Conservation (phyloP, 2,329 filamentous ascomycete species). For the Emmonsiellopsis sp. region DNA sequence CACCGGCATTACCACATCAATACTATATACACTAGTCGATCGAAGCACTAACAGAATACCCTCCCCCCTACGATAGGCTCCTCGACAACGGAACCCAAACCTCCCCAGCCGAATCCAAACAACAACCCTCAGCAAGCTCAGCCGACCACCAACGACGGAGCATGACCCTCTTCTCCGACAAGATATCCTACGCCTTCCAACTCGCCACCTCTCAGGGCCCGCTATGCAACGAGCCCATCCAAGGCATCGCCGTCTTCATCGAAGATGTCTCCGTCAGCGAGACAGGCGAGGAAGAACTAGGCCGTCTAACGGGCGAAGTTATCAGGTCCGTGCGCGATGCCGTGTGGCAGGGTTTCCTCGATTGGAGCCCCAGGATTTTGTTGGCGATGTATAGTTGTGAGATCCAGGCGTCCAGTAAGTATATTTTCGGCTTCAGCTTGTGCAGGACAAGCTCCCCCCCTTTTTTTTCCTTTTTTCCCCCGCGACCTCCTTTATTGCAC, state of each 20-base stretch:
- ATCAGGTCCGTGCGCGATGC: constrained; percentile 80
- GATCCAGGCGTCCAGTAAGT: constrained; percentile 82
- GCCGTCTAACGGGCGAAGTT: constrained; percentile 81
- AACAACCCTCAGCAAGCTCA: background rate
- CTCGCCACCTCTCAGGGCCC: constrained; percentile 82
- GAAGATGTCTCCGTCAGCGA: constrained; percentile 63
- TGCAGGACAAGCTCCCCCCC: background rate
- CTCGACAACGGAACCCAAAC: background rate
- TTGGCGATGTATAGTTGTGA: constrained; percentile 97
- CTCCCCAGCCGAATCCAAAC: background rate
- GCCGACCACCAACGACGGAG: constrained; percentile 15
- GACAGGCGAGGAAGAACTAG: constrained; percentile 50
- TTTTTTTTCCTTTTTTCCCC: background rate
- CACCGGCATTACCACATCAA: background rate
- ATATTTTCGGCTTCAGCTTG: background rate
- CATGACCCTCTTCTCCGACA: constrained; percentile 69
- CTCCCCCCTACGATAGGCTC: background rate
- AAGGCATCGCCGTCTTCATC: constrained; percentile 84
- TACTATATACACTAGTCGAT: background rate
- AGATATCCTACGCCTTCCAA: constrained; percentile 89
- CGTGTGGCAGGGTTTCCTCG: constrained; percentile 79
- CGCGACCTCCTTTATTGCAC: background rate
- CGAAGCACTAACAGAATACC: background rate
- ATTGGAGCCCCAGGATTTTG: constrained; percentile 92
- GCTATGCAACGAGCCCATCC: constrained; percentile 84